Percentiles rank a stretch among this genome's conserved stretches.
These are phyloP conservation scores for Suillus plorans DNA, from an alignment of 768 basidiomycete genomes.

Conservation along the genomic window DNA sequence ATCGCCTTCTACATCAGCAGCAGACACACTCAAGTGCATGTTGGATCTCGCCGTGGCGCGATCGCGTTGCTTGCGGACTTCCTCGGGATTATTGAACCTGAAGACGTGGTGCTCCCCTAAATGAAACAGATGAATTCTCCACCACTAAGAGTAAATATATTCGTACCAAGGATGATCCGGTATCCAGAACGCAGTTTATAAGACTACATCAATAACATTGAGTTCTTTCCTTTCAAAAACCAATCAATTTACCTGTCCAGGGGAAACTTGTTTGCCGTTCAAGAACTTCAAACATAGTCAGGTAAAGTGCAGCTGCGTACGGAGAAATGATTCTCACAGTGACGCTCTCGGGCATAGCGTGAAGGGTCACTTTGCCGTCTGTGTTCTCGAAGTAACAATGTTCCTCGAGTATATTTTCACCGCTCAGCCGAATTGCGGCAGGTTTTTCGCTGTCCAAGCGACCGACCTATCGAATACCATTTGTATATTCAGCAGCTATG, in stretches of 20 bases:
- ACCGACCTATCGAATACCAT: conserved; percentile 59
- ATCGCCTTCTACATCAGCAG: conserved; percentile 62
- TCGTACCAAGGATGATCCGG: conserved; percentile 89
- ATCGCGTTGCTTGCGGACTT: conserved; percentile 89
- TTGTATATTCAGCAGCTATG: conserved; percentile 13
- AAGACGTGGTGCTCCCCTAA: conserved; percentile 96
- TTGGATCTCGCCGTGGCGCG: conserved; percentile 73
- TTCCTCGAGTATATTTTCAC: conserved; percentile 86
- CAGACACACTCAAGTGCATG: conserved; percentile 62
- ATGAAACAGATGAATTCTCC: conserved; percentile 8
- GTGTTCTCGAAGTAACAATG: conserved; percentile 91
- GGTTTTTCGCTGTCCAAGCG: conserved; percentile 78
- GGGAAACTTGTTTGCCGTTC: conserved; percentile 85
- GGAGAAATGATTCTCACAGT: conserved; percentile 54
- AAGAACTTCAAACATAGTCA: conserved; percentile 59
- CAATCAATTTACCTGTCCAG: conserved; percentile 61
- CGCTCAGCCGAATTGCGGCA: conserved; percentile 89
- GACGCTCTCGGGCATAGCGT: conserved; percentile 75
- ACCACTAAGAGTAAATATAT: conserved; percentile 1
- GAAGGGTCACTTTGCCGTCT: conserved; percentile 81
- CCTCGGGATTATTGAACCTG: conserved; percentile 94
- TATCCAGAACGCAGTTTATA: conserved; percentile 92
- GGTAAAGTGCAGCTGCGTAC: conserved; percentile 7
- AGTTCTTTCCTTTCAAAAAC: not conserved
- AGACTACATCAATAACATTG: conserved; percentile 39